Evolutionary conservation across 2,329 filamentous ascomycete species (phyloP).

Genomic region (Coleophoma crateriformis): DNA sequence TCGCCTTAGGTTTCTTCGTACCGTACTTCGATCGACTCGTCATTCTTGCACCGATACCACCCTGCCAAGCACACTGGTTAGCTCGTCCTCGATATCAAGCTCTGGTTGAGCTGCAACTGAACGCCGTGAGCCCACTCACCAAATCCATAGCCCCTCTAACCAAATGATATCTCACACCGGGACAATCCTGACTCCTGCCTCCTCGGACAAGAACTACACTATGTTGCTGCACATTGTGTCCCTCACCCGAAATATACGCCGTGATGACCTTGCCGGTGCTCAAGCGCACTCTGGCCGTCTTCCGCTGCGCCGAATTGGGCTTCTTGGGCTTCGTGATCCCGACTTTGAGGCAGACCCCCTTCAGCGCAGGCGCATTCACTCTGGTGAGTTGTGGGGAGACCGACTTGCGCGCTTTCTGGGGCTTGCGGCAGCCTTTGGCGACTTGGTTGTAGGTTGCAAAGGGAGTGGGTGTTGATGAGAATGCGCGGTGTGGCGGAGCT

Average conservation of each 20-base stretch:
- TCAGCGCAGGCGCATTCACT: slow-evolving; percentile 71
- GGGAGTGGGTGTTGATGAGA: slow-evolving; percentile 22
- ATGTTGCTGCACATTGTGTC: slow-evolving; percentile 98
- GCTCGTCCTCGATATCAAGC: background rate
- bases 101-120: background rate
- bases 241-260: slow-evolving; percentile 94
- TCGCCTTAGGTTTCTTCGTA: slow-evolving; percentile 93
- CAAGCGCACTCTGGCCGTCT: slow-evolving; percentile 86
- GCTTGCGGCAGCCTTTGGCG: slow-evolving; percentile 61
- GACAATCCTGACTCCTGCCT: slow-evolving; percentile 92
- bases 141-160: slow-evolving; percentile 89
- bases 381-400: slow-evolving; percentile 77
- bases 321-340: slow-evolving; percentile 96
- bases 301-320: slow-evolving; percentile 95
- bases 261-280: slow-evolving; percentile 84
- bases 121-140: slow-evolving; percentile 49
- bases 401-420: slow-evolving; percentile 77
- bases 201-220: slow-evolving; percentile 94
- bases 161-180: slow-evolving; percentile 93
- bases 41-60: slow-evolving; percentile 80
- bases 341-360: slow-evolving; percentile 94
- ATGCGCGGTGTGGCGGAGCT: slow-evolving; percentile 11
- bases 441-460: slow-evolving; percentile 26
- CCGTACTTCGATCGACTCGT: slow-evolving; percentile 93
- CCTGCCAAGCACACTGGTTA: slow-evolving; percentile 43